Evolutionary conservation across 208 protist species (phyloP).

Genomic region (Trypanosoma cruzi): DNA sequence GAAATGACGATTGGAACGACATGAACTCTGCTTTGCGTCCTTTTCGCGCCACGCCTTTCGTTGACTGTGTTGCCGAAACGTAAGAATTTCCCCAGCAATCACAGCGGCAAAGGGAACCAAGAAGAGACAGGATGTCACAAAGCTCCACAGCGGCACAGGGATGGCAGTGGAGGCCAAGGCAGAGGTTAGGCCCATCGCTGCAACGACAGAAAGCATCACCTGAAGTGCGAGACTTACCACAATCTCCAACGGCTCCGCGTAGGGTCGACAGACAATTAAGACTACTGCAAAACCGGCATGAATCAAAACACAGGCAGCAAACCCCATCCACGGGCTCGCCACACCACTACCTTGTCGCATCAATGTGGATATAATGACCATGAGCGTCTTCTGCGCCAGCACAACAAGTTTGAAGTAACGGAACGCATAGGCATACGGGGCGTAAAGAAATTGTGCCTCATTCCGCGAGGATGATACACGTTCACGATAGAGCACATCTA

Average conservation of each 20-base stretch:
- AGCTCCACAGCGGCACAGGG: conserved; percentile 12
- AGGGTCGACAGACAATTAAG: conserved; percentile 21
- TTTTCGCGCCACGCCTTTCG: not conserved
- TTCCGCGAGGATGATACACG: conserved; percentile 28
- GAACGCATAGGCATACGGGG: conserved; percentile 24
- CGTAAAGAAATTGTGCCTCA: conserved; percentile 34
- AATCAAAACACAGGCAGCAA: conserved; percentile 20
- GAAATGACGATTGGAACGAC: not conserved
- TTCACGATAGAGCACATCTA: conserved; percentile 18
- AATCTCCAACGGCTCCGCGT: conserved; percentile 24
- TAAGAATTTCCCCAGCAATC: conserved; percentile 1
- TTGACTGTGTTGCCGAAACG: not conserved
- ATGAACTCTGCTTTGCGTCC: not conserved
- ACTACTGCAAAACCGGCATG: conserved; percentile 6
- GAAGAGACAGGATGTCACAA: conserved; percentile 25
- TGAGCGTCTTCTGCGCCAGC: conserved; percentile 30
- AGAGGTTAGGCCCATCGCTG: conserved; percentile 20
- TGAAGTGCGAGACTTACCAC: conserved; percentile 28
- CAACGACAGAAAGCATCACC: conserved; percentile 16
- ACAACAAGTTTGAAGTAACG: conserved; percentile 35
- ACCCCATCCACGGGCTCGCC: conserved; percentile 20
- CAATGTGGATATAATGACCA: conserved; percentile 22
- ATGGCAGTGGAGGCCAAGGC: not conserved
- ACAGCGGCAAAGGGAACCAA: conserved; percentile 17
- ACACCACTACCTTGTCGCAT: conserved; percentile 21